Base-by-base conservation (phyloP, 2,329 filamentous ascomycete species). In the Diaporthe amygdali region DNA sequence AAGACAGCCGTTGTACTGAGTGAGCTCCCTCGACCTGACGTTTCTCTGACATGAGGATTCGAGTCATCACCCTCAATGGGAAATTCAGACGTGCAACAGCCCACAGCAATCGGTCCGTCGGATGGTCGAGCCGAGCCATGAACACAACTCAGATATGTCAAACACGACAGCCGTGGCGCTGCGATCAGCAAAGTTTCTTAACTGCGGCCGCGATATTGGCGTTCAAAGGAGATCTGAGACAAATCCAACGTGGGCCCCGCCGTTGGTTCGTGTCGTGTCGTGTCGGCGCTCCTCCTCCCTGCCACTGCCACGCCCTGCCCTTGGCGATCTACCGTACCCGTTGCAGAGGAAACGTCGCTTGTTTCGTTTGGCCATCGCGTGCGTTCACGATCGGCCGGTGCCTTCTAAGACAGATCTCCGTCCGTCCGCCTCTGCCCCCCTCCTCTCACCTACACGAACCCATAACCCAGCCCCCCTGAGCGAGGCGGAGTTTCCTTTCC, bases 91-190 rank as follows among this genome's bases (percentile, higher is more conserved):
- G 41, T 47, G 59, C 59, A 47, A 63, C 41, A 47, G 20, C 27
- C 44, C 27, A 63, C 20, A 6, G 15, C 17, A 14, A 49, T 25
- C 30, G 41, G 30, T 59, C 30, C 41, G 30, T 47, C 66, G 66
- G 66, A 49, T 49, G 66, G 39, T 22, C 52, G 52, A 68, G 41
- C 66, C 66, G 66, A 68, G 44, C 66, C 66, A 59, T 68, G 52
- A 59, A 56, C 52, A 68, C 52, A 49, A 49, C 59, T 27, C 30
- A 68, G 66, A 59, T 59, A 51, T 68, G 66, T 68, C 52, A 68
- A 49, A 68, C 66, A 59, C 52, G 41, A 59, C 32, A 46, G n/a
- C 52, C 25, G 52, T 68, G 25, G 30, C 12, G 25, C 59, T 20
- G 59, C 14, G 44, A 64, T 49, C 59, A 49, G 59, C 59, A 64